Base-by-base conservation (phyloP, 768 basidiomycete genomes). In the Gymnopilus dilepis region DNA sequence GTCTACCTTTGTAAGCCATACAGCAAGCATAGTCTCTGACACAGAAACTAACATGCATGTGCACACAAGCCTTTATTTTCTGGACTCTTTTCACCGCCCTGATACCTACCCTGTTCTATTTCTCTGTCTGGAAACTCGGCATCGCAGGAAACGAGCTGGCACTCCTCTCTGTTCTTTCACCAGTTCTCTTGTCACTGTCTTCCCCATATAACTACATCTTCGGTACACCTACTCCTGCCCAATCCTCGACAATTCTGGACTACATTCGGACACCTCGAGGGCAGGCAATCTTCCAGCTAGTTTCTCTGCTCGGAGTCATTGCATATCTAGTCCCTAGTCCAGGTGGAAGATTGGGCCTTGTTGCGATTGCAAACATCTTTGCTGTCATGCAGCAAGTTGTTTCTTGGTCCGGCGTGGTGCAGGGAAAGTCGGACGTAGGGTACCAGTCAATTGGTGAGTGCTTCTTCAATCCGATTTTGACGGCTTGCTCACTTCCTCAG, bases 41-140 rank as follows among this genome's bases (percentile, higher is more conserved):
- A 51, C 40, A 56, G 57, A 56, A 21, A n/a, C 64, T 67, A 40
- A 70, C 50, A 40, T 48, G 12, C 28, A 28, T 30, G n/a, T n/a
- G n/a, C 34, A 37, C n/a, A 34, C 33, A 43, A 93, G 91, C 90
- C 4, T 93, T 88, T 69, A 77, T 90, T 17, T 92, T 89, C 73
- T 94, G 91, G 91, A 91, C 93, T 1, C 81, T 92, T 50, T 86
- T 91, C 71, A 95, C 94, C 1, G 82, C 86, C 3, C 84, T 95
- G 19, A 84, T 89, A 6, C 88, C 90, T 1, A 87, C 91, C 3
- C 79, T 96, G 3, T 96, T 96, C 78, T 96, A 95, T 75, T 96
- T 94, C 77, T 94, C 92, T 24, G 86, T 97, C 19, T 95, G 94
- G 94, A 84, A 93, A 70, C 86, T 95, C 17, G 92, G 90, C 26